A percentile compares a stretch with the other conserved stretches of the same genome.
Conservation (phyloP, 768 basidiomycete species). For the Mycena pura region DNA sequence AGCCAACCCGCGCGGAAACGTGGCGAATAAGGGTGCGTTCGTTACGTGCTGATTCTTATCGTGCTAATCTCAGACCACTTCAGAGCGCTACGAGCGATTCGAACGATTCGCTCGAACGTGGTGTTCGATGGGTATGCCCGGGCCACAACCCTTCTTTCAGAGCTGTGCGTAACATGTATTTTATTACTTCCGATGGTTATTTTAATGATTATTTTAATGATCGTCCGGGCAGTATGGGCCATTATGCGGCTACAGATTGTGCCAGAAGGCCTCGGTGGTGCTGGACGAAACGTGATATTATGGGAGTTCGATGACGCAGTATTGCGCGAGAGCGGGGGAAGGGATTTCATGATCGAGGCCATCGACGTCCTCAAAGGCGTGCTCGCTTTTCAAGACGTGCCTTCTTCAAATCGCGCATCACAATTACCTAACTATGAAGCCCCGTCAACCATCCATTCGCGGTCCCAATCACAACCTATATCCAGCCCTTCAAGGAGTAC, state of each 20-base stretch:
- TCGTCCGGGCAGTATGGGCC: conserved; percentile 66
- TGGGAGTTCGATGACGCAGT: conserved; percentile 97
- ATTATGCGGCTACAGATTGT: conserved; percentile 82
- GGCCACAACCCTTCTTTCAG: conserved; percentile 87
- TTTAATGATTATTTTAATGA: conserved; percentile 6
- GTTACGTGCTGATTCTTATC: not conserved
- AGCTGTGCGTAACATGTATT: conserved; percentile 49
- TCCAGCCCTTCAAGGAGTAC: conserved; percentile 48
- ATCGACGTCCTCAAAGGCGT: conserved; percentile 90
- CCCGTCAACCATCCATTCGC: conserved; percentile 52
- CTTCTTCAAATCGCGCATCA: conserved; percentile 45
- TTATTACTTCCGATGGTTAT: not conserved
- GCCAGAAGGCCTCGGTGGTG: conserved; percentile 82
- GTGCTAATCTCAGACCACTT: conserved; percentile 12
- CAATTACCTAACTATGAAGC: conserved; percentile 35
- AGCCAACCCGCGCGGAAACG: conserved; percentile 63
- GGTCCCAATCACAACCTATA: conserved; percentile 63
- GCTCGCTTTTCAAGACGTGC: conserved; percentile 77
- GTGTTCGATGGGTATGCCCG: conserved; percentile 89
- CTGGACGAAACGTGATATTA: conserved; percentile 72
- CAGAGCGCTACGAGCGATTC: conserved; percentile 77
- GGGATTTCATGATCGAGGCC: conserved; percentile 94
- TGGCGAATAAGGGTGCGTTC: conserved; percentile 69
- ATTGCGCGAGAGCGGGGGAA: conserved; percentile 94
- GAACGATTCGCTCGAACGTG: conserved; percentile 79